Percentiles rank a stretch among this genome's conserved stretches.
phyloP scores from a whole-genome alignment of 306 rosid species.

The Cucurbita moschata region DNA sequence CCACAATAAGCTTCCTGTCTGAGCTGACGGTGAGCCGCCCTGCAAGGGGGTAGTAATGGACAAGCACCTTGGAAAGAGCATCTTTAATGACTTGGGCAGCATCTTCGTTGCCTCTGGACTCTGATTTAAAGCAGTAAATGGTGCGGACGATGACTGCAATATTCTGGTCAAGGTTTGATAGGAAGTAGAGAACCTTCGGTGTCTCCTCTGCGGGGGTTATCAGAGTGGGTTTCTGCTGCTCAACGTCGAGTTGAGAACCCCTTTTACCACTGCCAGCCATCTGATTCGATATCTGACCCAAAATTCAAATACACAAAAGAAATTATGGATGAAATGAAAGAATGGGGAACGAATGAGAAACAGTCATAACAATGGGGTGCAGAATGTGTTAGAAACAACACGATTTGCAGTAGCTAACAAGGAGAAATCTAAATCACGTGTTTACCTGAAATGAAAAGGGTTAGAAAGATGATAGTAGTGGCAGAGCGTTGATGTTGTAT shows the following conservation, averaged over 20 bases:
- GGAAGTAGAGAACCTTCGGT: conserved; percentile 47
- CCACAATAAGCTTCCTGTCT: conserved; percentile 69
- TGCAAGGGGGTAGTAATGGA: conserved; percentile 52
- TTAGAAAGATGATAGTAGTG: neutral
- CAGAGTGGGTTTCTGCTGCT: conserved; percentile 32
- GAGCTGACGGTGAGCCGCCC: conserved; percentile 42
- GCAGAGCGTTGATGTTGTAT: neutral
- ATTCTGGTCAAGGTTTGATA: conserved; percentile 74
- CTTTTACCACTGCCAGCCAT: conserved; percentile 18
- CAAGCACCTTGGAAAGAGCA: conserved; percentile 52
- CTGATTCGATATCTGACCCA: conserved; percentile 13
- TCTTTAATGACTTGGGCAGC: conserved; percentile 33
- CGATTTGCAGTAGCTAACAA: neutral
- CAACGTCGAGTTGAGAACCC: conserved; percentile 22
- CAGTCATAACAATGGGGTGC: neutral
- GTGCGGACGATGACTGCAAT: conserved; percentile 48
- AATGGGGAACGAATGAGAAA: neutral
- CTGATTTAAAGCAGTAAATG: conserved; percentile 44
- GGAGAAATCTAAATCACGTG: neutral
- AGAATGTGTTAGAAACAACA: neutral
- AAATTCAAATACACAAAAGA: neutral
- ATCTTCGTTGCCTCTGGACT: conserved; percentile 40
- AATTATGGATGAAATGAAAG: neutral
- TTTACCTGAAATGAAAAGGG: neutral
- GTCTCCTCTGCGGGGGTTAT: conserved; percentile 49